Evolutionary conservation across 352 stramenopile genomes (phyloP), one percentile per base, ranked within the genome.

Genomic region (Phytophthora colocasiae): DNA sequence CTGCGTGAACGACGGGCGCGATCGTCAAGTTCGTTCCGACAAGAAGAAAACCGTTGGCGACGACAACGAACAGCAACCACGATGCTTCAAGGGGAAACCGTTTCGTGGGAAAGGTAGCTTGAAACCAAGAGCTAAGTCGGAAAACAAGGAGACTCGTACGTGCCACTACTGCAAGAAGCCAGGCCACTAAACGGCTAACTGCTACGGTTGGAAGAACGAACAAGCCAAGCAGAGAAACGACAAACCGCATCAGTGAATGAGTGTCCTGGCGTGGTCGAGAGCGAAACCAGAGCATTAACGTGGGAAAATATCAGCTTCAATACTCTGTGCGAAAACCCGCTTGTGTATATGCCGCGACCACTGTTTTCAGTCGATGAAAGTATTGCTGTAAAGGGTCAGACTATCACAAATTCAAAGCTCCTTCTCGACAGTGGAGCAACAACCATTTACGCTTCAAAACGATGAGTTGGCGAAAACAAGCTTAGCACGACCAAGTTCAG

Each of bases 151-250:
- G 31, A 34, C 31, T 17, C 43, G 54, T 19, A 53, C 32, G 5
- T 62, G 50, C 22, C 34, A 36, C 50, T 62, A 44, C 32, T 67
- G 59, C 24, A 52, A 67, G 39, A 62, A 67, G n/a, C 50, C 50
- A 1, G 50, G 44, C 17, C 51, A 32, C 15, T 54, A n/a, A 54
- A 54, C n/a, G n/a, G n/a, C 47, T 29, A 17, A 54, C 29, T 54
- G 27, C 44, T 56, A 44, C 14, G 32, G 19, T 4, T 62, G 45
- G 36, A 61, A 69, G 47, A 22, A 63, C 26, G 15, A 56, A 43
- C 22, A 6, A 19, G 27, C 4, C 4, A 49, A 63, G 49, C 51
- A 69, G 60, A 34, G 60, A 69, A 63, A 69, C 51, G 51, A 56
- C 4, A 7, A 31, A 7, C 27, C 27, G 6, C 27, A 2, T 31